Base-by-base conservation (phyloP, 495 filamentous ascomycete genomes). In the Hypoxylon subgilvum region DNA sequence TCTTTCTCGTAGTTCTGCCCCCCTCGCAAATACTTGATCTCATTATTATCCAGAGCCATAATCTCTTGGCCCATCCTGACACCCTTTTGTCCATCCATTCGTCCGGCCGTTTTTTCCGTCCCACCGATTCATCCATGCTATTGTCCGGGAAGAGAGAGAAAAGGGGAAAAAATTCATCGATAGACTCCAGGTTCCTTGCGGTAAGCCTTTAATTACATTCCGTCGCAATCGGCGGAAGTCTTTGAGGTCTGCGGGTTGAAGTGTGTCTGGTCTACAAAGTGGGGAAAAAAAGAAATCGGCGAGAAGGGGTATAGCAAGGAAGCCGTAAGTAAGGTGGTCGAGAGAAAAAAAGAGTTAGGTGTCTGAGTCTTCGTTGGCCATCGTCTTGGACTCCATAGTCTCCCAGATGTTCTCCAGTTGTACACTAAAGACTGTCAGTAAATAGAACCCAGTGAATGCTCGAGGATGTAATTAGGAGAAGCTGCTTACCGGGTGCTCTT, bases 401-500 rank as follows among this genome's bases (percentile, higher is more conserved):
- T 54, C 10, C 67, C 67, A 70, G 27, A 40, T 6, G 6, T 65
- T 47, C 21, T 70, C 67, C 2, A 70, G 34, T 31, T 54, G 32
- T 10, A 30, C 10, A 6, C 67, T 70, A 22, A 3, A 7, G 9
- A 2, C 13, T 40, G 50, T 68, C 57, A 68, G 59, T 21, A 4
- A n/a, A 31, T 5, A 32, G 2, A 31, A 9, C 38, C 17, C 9
- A 21, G 30, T 34, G 17, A 14, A 6, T 14, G 14, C 34, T n/a
- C n/a, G 12, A 17, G 6, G 0, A 27, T 19, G 2, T 16, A 17
- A 17, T 43, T 6, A 8, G 27, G 13, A 17, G 4, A 7, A 38
- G 1, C 14, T 27, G 69, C 74, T 53, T 53, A 77, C 76, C 22
- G 38, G 12, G 50, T 62, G 18, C 57, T 58, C 69, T 71, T 70